Base-by-base conservation (phyloP, 805 yeast species). In the Cyberlindnera suaveolens region DNA sequence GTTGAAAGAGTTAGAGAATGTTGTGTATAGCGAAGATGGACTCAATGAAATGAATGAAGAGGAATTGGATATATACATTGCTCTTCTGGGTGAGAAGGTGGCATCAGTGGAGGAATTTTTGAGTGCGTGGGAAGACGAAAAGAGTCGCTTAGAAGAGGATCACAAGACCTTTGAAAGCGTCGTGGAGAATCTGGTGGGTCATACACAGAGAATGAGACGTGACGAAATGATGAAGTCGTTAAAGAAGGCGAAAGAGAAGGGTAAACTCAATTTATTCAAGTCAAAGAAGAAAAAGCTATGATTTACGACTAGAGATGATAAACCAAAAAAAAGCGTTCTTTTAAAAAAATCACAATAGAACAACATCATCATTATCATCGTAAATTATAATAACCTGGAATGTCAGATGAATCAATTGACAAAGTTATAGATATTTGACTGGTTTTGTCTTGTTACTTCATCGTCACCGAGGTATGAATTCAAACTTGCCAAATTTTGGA, bases 121-220 rank as follows among this genome's bases (percentile, higher is more conserved):
- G 13, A 58, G 68, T 13, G 65, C 75, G 10, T 81, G 90, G 84
- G 68, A 69, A 39, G 61, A 72, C 47, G 67, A 74, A 45, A 67
- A 74, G 38, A 58, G 61, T 31, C 78, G 72, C 8, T 63, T 81
- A 16, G 67, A 67, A 44, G 73, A 70, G 35, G 95, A 89, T 60
- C 84, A 85, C 54, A 75, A 74, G 30, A 77, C 90, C 14, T 89
- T 82, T 58, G 96, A 91, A 53, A 74, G 82, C 3, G 95, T 93
- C 51, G 89, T 93, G 34, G 96, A 88, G 57, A 89, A 87, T 54
- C 66, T 90, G 52, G 85, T 90, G 14, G 97, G 96, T 7, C 89
- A 90, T 59, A 85, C 96, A 6, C 96, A 93, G 61, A 77, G 86
- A 53, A 54, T 84, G 40, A 75, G 85, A 52, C 70, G 91, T 43